Evolutionary conservation across 108 stramenopile species (phyloP), one percentile per base, ranked within the genome.

Genomic region (Fistulifera solaris): DNA sequence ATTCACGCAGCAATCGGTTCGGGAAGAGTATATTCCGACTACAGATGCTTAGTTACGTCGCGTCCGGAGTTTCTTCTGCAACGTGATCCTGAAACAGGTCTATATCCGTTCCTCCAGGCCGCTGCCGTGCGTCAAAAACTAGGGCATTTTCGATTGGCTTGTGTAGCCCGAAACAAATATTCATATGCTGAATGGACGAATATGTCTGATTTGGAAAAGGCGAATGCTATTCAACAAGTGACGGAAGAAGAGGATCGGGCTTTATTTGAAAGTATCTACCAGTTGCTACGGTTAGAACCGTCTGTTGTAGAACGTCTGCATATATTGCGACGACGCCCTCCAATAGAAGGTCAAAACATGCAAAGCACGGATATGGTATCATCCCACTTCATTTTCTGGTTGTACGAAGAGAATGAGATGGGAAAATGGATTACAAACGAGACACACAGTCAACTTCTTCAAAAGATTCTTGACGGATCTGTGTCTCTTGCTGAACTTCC

Each of bases 91-190:
- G 41, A 22, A 24, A 70, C 69, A 13, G 39, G 27, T 15, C 59
- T 76, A 14, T 65, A 44, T 31, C 75, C 75, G 1, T 76, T 70
- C 44, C 65, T 66, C 48, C 38, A 67, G 16, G 63, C 56, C 0
- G 45, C 70, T 13, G 43, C 49, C 19, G 22, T 21, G 14, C 44
- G 28, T 22, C 25, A 23, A 12, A 59, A 60, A 23, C 41, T 40
- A 45, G 50, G 35, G 25, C 26, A 54, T 26, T 56, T 51, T 11
- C 52, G 58, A 38, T 31, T 23, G 16, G 38, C 38, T 17, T 38
- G 40, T 17, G 17, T 31, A 22, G 54, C 66, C 14, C 38, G 44
- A 12, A 49, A 46, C 25, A 45, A 54, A 27, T 56, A 61, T 28
- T 28, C 58, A 1, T 31, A 48, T 14, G 44, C 40, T 3, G 59